Percentiles rank a stretch among this genome's conserved stretches.
Evolutionary conservation across 2,329 filamentous ascomycete genomes (phyloP).

Genomic region (Aspergillus cejpii): DNA sequence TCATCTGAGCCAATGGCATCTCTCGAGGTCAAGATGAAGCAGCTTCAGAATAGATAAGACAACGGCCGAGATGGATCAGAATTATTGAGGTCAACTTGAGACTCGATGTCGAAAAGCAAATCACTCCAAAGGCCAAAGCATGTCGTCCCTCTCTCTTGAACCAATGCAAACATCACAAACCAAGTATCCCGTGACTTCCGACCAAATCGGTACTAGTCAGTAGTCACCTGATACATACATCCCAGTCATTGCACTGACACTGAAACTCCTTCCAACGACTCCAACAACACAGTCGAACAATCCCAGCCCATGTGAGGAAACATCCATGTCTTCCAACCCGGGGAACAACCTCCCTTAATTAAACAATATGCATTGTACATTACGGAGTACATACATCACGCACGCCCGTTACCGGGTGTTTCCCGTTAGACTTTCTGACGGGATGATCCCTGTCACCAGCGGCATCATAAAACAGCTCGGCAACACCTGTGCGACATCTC

Average conservation of each 20-base stretch:
- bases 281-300: neutral
- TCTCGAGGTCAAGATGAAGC: too few relatives aligned
- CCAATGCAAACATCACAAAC: constrained; percentile 12
- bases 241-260: neutral
- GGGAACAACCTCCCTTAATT: neutral
- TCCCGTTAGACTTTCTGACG: constrained; percentile 2
- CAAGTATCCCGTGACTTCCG: neutral
- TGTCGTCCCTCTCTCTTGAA: neutral
- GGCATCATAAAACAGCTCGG: constrained; percentile 16
- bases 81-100: too few relatives aligned
- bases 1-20: too few relatives aligned
- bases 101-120: neutral
- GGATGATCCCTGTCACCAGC: constrained; percentile 11
- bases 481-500: constrained; percentile 14
- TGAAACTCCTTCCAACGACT: neutral
- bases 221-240: too few relatives aligned
- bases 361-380: constrained; percentile 8
- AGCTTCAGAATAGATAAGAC: neutral
- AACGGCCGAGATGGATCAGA: too few relatives aligned
- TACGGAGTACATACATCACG: neutral
- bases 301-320: neutral
- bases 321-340: neutral
- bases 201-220: too few relatives aligned
- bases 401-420: constrained; percentile 2
- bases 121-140: too few relatives aligned